phyloP scores from a whole-genome alignment of 2,329 filamentous ascomycete genomes.

The Clarireedia sp. region DNA sequence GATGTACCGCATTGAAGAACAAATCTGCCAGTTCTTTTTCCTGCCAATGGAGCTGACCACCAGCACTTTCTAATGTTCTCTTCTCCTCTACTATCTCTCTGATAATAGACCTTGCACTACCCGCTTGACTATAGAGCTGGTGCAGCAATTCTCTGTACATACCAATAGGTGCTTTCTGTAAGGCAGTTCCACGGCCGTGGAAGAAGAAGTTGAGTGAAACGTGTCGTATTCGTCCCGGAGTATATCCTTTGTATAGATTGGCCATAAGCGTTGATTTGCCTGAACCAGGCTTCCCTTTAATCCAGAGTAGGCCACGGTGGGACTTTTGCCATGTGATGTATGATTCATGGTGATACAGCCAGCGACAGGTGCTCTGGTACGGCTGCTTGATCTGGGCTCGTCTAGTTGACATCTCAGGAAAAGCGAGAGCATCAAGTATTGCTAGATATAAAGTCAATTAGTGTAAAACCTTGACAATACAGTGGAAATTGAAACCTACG shows the following conservation, averaged over 20 bases:
- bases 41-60: constrained; percentile 7
- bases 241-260: constrained; percentile 15
- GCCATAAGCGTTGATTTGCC: constrained; percentile 35
- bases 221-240: neutral
- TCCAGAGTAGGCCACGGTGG: constrained; percentile 29
- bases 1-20: neutral
- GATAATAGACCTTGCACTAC: neutral
- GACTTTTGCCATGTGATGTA: constrained; percentile 22
- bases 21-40: constrained; percentile 4
- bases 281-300: constrained; percentile 35
- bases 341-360: constrained; percentile 25
- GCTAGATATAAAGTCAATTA: neutral
- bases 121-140: constrained; percentile 13
- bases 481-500: neutral
- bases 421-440: constrained; percentile 22
- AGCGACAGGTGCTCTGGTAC: constrained; percentile 28
- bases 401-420: constrained; percentile 26
- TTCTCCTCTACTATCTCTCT: neutral
- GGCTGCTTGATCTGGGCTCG: constrained; percentile 21
- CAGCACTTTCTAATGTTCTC: neutral
- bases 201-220: constrained; percentile 30
- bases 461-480: neutral
- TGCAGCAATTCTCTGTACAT: constrained; percentile 32
- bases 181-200: constrained; percentile 26
- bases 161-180: constrained; percentile 30